A percentile compares a stretch with the other conserved stretches of the same genome.
These are phyloP conservation scores for Ophiostoma angusticollis DNA, from an alignment of 2,329 filamentous ascomycete species.

Conservation along the genomic window DNA sequence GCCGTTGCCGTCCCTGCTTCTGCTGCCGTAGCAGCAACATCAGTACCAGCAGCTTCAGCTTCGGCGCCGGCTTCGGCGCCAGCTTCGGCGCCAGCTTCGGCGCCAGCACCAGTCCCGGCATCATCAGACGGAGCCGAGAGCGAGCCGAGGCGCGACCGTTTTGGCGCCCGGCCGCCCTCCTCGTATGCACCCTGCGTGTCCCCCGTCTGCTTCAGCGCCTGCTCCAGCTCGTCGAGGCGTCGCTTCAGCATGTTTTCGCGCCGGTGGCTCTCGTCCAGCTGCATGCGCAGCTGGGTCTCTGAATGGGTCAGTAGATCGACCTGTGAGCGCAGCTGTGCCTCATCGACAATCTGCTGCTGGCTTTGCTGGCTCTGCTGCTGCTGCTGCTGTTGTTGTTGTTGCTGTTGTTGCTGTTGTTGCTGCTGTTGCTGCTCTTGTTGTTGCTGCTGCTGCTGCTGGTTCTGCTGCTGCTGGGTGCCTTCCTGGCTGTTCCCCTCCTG, in stretches of 20 bases:
- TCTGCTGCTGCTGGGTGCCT: neutral
- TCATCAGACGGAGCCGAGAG: neutral
- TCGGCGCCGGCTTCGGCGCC: neutral
- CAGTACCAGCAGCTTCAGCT: neutral
- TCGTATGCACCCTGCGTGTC: constrained; percentile 18
- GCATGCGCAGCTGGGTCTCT: constrained; percentile 43
- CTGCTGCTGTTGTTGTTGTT: constrained; percentile 49
- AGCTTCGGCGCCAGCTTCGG: neutral
- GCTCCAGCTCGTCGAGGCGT: constrained; percentile 66
- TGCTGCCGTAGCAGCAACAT: neutral
- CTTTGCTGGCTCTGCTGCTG: constrained; percentile 45
- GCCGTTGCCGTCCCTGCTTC: neutral
- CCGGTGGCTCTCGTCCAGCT: constrained; percentile 63
- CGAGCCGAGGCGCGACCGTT: constrained; percentile 19
- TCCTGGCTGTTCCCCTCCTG: constrained; percentile 17
- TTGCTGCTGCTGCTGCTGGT: neutral
- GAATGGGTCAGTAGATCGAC: constrained; percentile 43
- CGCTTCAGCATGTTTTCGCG: constrained; percentile 74
- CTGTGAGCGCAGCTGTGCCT: constrained; percentile 35
- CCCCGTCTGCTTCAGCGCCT: constrained; percentile 33
- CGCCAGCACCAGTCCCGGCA: neutral
- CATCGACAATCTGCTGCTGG: too few relatives aligned
- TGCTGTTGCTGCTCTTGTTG: too few relatives aligned
- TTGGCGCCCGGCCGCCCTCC: constrained; percentile 18
- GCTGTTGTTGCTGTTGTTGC: too few relatives aligned